Base-by-base conservation (phyloP, 1,139 yeast genomes). In the Kurtzmaniella quercitrusa region DNA sequence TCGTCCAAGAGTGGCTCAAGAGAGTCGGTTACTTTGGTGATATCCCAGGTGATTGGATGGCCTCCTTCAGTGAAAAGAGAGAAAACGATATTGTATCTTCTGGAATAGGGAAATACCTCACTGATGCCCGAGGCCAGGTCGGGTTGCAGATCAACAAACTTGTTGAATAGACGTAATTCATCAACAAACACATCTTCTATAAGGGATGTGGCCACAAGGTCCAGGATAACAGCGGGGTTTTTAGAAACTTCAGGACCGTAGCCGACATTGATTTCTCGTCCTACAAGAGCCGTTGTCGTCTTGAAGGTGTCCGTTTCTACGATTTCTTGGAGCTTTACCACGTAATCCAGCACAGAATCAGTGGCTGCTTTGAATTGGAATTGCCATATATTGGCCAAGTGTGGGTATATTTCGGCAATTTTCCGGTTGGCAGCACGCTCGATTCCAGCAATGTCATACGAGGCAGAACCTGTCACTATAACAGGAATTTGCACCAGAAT, bases 11-110 rank as follows among this genome's bases (percentile, higher is more conserved):
- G 50, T 1, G 72, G 68, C 10, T 50, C 45, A 39, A 72, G 59
- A 19, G 56, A 48, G 14, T 52, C 48, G 2, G 60, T 41, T 10
- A 70, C 60, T 14, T 55, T 38, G 11, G 65, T 66, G 21, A 70
- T 62, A 17, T 69, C 71, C 78, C 78, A 73, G n/a, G 53, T 52
- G 10, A 70, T 58, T 3, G 65, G 59, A 43, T 52, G 59, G 1
- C 77, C 77, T 49, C 62, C 62, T 50, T 72, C 77, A n/a, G 63
- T 65, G 43, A 73, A 60, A 36, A 73, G 57, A 7, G 90, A 85
- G 53, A 88, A 76, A 3, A 89, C 83, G 39, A 85, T 54, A 54
- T 85, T 88, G 49, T 82, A 81, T 31, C 74, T 66, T 1, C 90
- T 79, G 2, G 84, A 73, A 57, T 84, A 85, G 1, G 82, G 77